Base-by-base conservation (phyloP, 2,329 filamentous ascomycete genomes). In the Trichoderma gracile region DNA sequence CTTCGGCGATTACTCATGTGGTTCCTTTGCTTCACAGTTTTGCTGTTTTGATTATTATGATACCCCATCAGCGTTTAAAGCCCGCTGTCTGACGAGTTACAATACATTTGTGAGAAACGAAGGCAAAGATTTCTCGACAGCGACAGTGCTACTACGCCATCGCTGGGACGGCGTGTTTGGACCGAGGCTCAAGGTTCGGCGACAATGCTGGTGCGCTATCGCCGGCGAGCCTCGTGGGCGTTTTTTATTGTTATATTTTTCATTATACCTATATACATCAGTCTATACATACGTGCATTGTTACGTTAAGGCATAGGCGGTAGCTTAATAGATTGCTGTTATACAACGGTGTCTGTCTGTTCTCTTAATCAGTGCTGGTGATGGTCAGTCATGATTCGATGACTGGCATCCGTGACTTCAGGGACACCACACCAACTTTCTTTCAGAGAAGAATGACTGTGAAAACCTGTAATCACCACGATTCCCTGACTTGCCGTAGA, bases 161-260 rank as follows among this genome's bases (percentile, higher is more conserved):
- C 77, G 79, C 79, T 80, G 80, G 78, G 81, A 82, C 80, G 80
- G 80, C 76, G 80, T 79, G 77, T 81, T 78, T 78, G 74, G 75
- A 81, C 80, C 78, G 80, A 80, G 79, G 70, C 74, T 72, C 69
- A 71, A 68, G 66, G 71, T 69, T 70, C 46, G 74, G 76, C 80
- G 81, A 84, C 76, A 84, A 83, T 84, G 82, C 82, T 78, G 57
- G 65, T 78, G 77, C 82, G 82, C 82, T 83, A 84, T 84, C 79
- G 81, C 75, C 68, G 71, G 76, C 71, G 71, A 75, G 79, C 72
- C 78, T 81, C 80, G 78, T 82, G 80, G 80, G 80, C 73, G 73
- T 76, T 77, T 45, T 38, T 27, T 25, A 10, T n/a, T 50, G 38
- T 59, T 21, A n/a, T 27, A 8, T n/a, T 15, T 43, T 50, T 2